Conservation (phyloP, 2,329 filamentous ascomycete genomes). For the Talaromyces verruculosus region DNA sequence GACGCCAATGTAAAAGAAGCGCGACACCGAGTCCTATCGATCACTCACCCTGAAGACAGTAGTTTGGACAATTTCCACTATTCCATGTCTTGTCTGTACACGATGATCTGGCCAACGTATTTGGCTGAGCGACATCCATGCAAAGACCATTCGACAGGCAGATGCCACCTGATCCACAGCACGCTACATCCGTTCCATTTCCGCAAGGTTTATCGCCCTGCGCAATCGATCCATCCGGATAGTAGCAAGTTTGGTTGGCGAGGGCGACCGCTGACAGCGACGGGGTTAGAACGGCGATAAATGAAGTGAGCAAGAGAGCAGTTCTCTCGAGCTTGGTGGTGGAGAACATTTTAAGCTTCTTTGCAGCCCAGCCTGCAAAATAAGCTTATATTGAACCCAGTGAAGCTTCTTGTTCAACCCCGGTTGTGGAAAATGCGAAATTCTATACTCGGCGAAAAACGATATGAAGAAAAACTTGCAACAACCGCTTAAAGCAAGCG, state of each 20-base stretch:
- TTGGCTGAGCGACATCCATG: slow-evolving; percentile 27
- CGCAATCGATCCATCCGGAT: slow-evolving; percentile 27
- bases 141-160: slow-evolving; percentile 36
- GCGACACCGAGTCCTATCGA: neutral
- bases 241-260: slow-evolving; percentile 29
- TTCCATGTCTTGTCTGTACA: slow-evolving; percentile 34
- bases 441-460: neutral
- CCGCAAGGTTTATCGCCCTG: slow-evolving; percentile 29
- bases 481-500: neutral
- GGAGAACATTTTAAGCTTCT: neutral
- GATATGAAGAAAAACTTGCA: too few species aligned
- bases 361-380: neutral
- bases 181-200: slow-evolving; percentile 27
- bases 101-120: slow-evolving; percentile 29
- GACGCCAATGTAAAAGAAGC: neutral
- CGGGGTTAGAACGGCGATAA: slow-evolving; percentile 3
- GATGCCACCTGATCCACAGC: slow-evolving; percentile 29
- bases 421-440: neutral
- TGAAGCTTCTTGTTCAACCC: neutral
- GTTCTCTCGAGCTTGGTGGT: neutral
- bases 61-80: slow-evolving; percentile 21
- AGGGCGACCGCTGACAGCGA: neutral
- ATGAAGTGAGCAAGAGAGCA: neutral
- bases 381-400: neutral
- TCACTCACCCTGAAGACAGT: slow-evolving; percentile 16